These are phyloP conservation scores for Cystoderma amianthinum DNA, from an alignment of 768 basidiomycete species.

Conservation along the genomic window DNA sequence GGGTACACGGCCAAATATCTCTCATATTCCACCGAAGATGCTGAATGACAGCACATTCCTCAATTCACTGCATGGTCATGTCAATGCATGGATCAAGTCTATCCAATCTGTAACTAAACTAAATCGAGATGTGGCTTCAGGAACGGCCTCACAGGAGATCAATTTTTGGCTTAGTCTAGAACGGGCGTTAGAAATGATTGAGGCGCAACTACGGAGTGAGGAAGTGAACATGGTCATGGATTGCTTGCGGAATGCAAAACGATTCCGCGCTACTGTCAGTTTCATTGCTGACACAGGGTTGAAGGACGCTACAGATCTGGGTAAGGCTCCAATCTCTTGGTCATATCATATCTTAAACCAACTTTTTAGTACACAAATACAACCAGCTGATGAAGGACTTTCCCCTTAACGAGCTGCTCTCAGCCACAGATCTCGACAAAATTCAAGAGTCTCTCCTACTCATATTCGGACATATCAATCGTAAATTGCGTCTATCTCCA, in stretches of 20 bases:
- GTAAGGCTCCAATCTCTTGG: constrained; percentile 30
- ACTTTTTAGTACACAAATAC: constrained; percentile 81
- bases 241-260: constrained; percentile 89
- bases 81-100: constrained; percentile 97
- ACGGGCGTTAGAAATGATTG: constrained; percentile 88
- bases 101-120: constrained; percentile 96
- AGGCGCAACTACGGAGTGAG: constrained; percentile 84
- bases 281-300: constrained; percentile 97
- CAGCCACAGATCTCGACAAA: constrained; percentile 94
- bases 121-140: constrained; percentile 86
- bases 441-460: constrained; percentile 82
- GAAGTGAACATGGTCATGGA: constrained; percentile 93
- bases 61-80: constrained; percentile 87
- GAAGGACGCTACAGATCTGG: constrained; percentile 87
- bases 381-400: constrained; percentile 99
- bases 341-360: constrained; percentile 1
- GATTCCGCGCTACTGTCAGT: constrained; percentile 95
- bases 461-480: constrained; percentile 92
- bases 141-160: constrained; percentile 97
- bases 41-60: constrained; percentile 88
- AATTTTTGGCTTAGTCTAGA: constrained; percentile 99
- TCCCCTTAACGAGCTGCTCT: constrained; percentile 92
- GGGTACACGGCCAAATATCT: constrained; percentile 64
- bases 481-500: constrained; percentile 92
- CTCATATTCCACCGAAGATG: constrained; percentile 63